These are phyloP conservation scores for Euphorbia tirucalli DNA, from an alignment of 345 rosid species.

Conservation along the genomic window DNA sequence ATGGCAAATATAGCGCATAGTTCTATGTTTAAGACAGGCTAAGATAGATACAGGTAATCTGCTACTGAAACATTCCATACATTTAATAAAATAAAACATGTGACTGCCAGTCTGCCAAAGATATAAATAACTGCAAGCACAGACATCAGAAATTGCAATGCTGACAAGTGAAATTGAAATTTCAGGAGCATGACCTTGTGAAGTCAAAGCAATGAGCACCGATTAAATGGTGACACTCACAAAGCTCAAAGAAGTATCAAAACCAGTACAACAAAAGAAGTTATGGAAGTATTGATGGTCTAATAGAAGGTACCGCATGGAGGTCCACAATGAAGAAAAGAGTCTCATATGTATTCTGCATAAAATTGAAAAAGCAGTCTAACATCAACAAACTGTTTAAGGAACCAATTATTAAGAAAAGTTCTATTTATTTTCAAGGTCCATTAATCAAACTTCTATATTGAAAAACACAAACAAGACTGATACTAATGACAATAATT, in stretches of 20 bases:
- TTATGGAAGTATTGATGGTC: neutral
- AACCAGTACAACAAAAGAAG: neutral
- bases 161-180: neutral
- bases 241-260: neutral
- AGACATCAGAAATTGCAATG: neutral
- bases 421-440: neutral
- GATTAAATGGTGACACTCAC: neutral
- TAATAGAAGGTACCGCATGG: slow-evolving; percentile 62
- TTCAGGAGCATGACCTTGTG: neutral
- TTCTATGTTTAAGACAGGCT: neutral
- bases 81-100: neutral
- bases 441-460: neutral
- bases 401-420: neutral
- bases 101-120: neutral
- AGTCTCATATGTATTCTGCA: slow-evolving; percentile 80
- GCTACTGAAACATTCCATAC: neutral
- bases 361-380: neutral
- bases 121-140: neutral
- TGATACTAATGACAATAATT: neutral
- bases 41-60: neutral
- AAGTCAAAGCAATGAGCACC: neutral
- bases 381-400: neutral
- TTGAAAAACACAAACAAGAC: neutral
- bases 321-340: slow-evolving; percentile 84
- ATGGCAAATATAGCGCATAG: neutral